A percentile compares a stretch with the other conserved stretches of the same genome.
phyloP scores from a whole-genome alignment of 305 asterid genomes.

The Fraxinus greggii region DNA sequence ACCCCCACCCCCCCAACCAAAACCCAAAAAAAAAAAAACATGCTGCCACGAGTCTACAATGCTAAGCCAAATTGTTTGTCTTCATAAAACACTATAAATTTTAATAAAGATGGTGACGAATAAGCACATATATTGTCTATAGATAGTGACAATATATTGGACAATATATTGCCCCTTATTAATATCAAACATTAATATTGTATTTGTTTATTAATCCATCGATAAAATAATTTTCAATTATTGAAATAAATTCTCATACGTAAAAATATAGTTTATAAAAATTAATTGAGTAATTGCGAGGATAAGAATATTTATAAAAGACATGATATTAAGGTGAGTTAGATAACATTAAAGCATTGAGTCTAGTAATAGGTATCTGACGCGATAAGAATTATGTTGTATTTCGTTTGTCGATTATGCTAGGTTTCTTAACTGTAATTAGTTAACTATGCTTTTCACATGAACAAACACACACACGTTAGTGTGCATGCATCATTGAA shows the following conservation, averaged over 20 bases:
- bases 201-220: background rate
- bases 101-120: background rate
- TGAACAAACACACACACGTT: too few relatives aligned
- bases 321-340: too few relatives aligned
- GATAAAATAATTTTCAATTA: background rate
- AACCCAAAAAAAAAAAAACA: too few relatives aligned
- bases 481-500: too few relatives aligned
- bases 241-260: background rate
- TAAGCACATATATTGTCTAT: background rate
- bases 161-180: background rate
- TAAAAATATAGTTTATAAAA: background rate
- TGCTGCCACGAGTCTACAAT: background rate
- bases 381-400: too few relatives aligned
- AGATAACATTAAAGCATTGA: background rate
- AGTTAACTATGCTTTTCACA: too few relatives aligned
- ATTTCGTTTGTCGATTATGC: background rate
- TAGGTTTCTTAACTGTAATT: background rate
- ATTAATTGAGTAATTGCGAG: background rate
- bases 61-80: background rate
- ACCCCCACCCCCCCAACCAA: too few relatives aligned
- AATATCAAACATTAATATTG: background rate
- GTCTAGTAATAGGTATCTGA: background rate
- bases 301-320: background rate
- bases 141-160: background rate
- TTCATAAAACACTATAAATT: too few relatives aligned